Base-by-base conservation (phyloP, 2,329 filamentous ascomycete species). In the Fusarium newnesense region DNA sequence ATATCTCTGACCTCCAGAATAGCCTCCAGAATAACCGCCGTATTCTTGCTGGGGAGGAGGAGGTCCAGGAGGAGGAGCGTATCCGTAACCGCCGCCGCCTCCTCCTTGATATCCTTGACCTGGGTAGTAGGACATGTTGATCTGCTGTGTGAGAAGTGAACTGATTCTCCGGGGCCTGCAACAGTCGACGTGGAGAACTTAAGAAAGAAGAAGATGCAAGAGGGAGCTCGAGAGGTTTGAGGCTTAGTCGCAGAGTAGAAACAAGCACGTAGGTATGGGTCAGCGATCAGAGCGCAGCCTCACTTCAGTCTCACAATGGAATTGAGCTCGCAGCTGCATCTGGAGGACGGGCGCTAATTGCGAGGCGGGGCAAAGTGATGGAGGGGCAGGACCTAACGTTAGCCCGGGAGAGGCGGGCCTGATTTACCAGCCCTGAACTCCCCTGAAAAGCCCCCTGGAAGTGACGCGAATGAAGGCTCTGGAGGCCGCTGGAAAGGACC, bases 101-200 rank as follows among this genome's bases (percentile, higher is more conserved):
- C 82, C 82, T 75, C 82, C 82, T 74, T 84, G 76, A 49, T 83
- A 78, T 70, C 84, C 81, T 75, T 84, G 83, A 60, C 83, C 83
- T 37, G 83, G 83, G 76, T 82, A 84, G 72, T 82, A 81, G 47
- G 82, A 83, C 82, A 84, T 84, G 73, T 58, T 61, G 62, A 50
- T 53, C 21, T 54, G 46, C 32, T 61, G 47, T 73, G 46, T 49
- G 49, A 34, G 57, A 64, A 37, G 37, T 60, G 43, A 57, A 34
- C 36, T 49, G 53, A 53, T 70, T 46, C 24, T 67, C 34, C n/a
- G 10, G 19, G n/a, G 56, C 32, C 32, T 58, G 50, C 40, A 64
- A 60, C 34, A 37, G 47, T 70, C 44, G 42, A 60, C 44, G 44
- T 54, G 50, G 42, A 46, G 59, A 56, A 44, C 39, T 12, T 12